Evolutionary conservation across 177 flowering plant species (phyloP).

Genomic region (Vitis hybrid): DNA sequence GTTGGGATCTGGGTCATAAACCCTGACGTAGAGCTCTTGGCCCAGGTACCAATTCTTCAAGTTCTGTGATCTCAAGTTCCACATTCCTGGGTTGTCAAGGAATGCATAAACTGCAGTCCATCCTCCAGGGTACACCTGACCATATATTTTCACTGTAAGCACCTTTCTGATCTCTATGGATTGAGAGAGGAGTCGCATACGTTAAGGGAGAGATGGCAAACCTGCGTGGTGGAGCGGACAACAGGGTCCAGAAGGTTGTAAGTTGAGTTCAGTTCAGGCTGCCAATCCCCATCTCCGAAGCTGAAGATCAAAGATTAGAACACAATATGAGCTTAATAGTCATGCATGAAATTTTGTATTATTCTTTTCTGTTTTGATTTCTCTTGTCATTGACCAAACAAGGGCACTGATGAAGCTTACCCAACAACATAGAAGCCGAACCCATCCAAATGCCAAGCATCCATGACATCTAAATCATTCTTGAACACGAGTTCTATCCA

Average conservation of each 20-base stretch:
- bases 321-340: no score
- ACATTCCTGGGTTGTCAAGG: conserved; percentile 80
- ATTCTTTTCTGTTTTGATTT: no score
- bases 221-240: conserved; percentile 55
- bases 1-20: conserved; percentile 45
- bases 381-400: background rate
- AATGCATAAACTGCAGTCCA: conserved; percentile 66
- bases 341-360: no score
- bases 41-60: conserved; percentile 61
- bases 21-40: conserved; percentile 61
- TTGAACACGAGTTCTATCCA: conserved; percentile 61
- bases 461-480: conserved; percentile 44
- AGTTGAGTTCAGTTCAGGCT: conserved; percentile 13
- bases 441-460: conserved; percentile 76
- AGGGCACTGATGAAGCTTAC: conserved; percentile 25
- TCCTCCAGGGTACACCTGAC: conserved; percentile 55
- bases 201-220: background rate
- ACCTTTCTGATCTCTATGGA: no score
- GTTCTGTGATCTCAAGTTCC: conserved; percentile 69
- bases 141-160: background rate
- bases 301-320: conserved; percentile 19
- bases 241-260: conserved; percentile 62
- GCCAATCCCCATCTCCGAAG: conserved; percentile 61
- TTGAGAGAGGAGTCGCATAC: no score
- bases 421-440: conserved; percentile 68